These are phyloP conservation scores for Moricandia arvensis DNA, from an alignment of 345 rosid genomes.

Conservation along the genomic window DNA sequence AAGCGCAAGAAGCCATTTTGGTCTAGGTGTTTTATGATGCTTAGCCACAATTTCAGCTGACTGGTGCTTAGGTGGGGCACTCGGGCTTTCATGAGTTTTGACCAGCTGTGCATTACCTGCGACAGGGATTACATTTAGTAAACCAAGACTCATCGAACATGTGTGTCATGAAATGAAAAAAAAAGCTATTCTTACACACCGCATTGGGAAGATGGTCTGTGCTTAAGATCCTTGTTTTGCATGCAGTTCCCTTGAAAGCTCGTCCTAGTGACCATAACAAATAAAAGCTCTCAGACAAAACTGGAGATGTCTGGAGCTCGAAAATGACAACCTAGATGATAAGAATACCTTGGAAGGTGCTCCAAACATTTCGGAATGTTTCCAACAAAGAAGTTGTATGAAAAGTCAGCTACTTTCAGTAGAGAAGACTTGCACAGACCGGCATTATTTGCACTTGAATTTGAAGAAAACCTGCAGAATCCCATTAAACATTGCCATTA, in stretches of 20 bases:
- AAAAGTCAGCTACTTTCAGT: conserved; percentile 75
- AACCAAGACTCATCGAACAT: background rate
- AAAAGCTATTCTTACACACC: conserved; percentile 42
- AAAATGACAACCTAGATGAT: background rate
- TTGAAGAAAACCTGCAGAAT: conserved; percentile 53
- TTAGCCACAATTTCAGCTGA: conserved; percentile 49
- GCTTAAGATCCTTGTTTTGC: conserved; percentile 56
- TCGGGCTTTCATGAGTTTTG: conserved; percentile 44
- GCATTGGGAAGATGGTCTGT: conserved; percentile 65
- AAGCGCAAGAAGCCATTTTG: conserved; percentile 76
- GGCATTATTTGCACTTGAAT: conserved; percentile 50
- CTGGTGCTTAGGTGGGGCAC: conserved; percentile 39
- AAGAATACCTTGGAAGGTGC: conserved; percentile 68
- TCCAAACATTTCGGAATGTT: conserved; percentile 82
- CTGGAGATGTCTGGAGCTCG: background rate
- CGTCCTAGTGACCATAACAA: conserved; percentile 43
- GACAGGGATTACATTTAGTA: conserved; percentile 18
- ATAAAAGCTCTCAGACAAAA: background rate
- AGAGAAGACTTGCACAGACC: conserved; percentile 78
- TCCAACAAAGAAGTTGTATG: conserved; percentile 83
- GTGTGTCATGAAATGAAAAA: conserved; percentile 3
- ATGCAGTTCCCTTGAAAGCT: conserved; percentile 97
- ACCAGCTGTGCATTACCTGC: conserved; percentile 51
- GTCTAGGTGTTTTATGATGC: conserved; percentile 59
- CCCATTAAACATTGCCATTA: background rate